These are phyloP conservation scores for Gaeumannomyces sp. DNA, from an alignment of 2,329 filamentous ascomycete genomes.

Conservation along the genomic window DNA sequence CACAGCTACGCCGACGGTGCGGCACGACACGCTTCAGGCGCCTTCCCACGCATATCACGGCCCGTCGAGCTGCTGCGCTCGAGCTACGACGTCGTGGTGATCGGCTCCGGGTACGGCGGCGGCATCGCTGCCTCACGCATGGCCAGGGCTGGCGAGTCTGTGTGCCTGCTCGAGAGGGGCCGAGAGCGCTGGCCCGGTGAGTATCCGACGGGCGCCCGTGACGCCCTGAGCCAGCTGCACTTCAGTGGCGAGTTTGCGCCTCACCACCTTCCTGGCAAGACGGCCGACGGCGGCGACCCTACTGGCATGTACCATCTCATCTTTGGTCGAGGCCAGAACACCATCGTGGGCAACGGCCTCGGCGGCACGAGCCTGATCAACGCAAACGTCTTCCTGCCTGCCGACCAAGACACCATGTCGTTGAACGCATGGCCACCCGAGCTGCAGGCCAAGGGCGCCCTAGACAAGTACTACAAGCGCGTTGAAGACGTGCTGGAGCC, in stretches of 20 bases:
- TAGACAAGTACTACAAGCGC: conserved; percentile 50
- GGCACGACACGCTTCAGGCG: conserved; percentile 11
- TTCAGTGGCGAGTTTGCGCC: conserved; percentile 48
- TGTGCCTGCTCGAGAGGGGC: conserved; percentile 60
- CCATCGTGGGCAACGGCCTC: conserved; percentile 54
- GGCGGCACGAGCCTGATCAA: conserved; percentile 62
- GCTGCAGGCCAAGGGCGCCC: conserved; percentile 36
- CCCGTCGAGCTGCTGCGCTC: conserved; percentile 50
- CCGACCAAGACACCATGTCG: conserved; percentile 46
- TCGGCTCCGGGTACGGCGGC: conserved; percentile 65
- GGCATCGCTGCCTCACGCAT: conserved; percentile 60
- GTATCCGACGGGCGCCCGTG: conserved; percentile 44
- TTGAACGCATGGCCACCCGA: conserved; percentile 54
- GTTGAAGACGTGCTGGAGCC: conserved; percentile 54
- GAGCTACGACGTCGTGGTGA: conserved; percentile 59
- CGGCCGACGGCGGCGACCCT: conserved; percentile 43
- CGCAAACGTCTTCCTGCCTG: conserved; percentile 59
- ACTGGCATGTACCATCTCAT: conserved; percentile 60
- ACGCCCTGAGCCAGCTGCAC: conserved; percentile 47
- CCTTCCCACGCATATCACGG: conserved; percentile 49
- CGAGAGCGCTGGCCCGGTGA: conserved; percentile 62
- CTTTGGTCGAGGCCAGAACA: conserved; percentile 58
- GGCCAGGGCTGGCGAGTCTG: conserved; percentile 52
- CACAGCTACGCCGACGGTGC: conserved; percentile 23
- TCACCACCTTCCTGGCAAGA: conserved; percentile 31